phyloP scores from a whole-genome alignment of 768 basidiomycete genomes.

The Artomyces pyxidatus region DNA sequence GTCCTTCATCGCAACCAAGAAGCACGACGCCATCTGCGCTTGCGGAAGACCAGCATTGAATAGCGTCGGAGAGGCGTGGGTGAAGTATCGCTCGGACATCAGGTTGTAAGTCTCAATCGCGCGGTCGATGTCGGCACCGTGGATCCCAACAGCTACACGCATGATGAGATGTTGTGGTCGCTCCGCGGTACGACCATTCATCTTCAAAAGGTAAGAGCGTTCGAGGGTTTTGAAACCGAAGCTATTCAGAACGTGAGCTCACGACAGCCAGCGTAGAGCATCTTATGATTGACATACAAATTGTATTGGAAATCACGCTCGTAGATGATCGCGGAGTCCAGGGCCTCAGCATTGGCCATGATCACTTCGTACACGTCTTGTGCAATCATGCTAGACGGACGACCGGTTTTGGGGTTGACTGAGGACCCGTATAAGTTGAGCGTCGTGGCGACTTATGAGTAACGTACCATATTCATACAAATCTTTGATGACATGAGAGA shows the following conservation, averaged over 20 bases:
- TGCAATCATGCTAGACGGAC: constrained; percentile 84
- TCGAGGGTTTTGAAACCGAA: constrained; percentile 99
- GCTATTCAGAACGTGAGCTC: constrained; percentile 30
- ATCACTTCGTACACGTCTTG: constrained; percentile 79
- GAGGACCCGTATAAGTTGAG: neutral
- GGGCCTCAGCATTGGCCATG: constrained; percentile 65
- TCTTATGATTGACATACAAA: constrained; percentile 53
- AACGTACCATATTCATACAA: constrained; percentile 76
- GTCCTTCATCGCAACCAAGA: constrained; percentile 97
- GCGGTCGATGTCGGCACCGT: constrained; percentile 81
- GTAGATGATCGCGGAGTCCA: constrained; percentile 96
- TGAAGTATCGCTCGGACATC: constrained; percentile 98
- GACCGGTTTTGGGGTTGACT: constrained; percentile 95
- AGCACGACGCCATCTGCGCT: constrained; percentile 94
- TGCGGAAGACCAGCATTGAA: constrained; percentile 98
- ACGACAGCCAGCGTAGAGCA: neutral
- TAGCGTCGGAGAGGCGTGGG: constrained; percentile 93
- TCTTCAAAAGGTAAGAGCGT: constrained; percentile 91
- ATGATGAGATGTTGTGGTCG: constrained; percentile 99
- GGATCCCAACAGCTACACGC: constrained; percentile 98
- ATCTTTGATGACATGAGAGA: constrained; percentile 87
- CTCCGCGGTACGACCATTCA: constrained; percentile 92
- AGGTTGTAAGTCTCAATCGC: constrained; percentile 89
- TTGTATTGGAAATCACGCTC: constrained; percentile 98
- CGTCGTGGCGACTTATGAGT: neutral